Base-by-base conservation (phyloP, 371 early-diverging fungal species). In the Mortierella sp. region DNA sequence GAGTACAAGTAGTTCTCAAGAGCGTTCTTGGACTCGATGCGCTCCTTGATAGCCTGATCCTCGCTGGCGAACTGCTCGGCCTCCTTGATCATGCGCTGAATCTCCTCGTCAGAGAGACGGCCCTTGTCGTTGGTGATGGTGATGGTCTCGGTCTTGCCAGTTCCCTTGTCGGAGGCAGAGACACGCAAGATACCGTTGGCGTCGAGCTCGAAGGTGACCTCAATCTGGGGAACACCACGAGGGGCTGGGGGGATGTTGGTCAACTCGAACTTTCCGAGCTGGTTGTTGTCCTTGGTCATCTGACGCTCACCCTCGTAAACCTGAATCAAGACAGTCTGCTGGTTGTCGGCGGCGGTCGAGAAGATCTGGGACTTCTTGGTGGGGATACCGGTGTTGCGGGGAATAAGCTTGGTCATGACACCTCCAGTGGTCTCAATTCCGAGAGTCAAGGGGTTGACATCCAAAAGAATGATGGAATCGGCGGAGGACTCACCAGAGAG, bases 231-330 rank as follows among this genome's bases (percentile, higher is more conserved):
- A 70, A 94, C 93, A 86, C 99, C 96, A 88, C 94, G 91, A 75
- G 97, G 95, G 35, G 94, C 94, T 66, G 94, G 94, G 57, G 94
- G 93, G 84, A 94, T 91, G 69, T 94, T 91, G 62, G 86, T 90
- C 73, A 99, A 92, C 87, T 97, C 95, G 88, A 99, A 95, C 88
- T 97, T 94, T 80, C 99, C 99, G 75, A 99, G 93, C 69, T 93
- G 90, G 90, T 97, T 97, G 94, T 99, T 99, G 88, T 98, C 96
- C 87, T 92, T 92, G 79, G 95, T 95, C 86, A 98, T 91, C 86
- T 96, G 93, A 88, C 98, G 94, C 90, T 99, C 99, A 86, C 99
- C 99, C 90, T 99, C 98, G 88, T 90, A 99, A 69, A 99, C 96
- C 85, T 93, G 94, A 85, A 99, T 98, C 84, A 96, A 94, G 73